Conservation (phyloP, 768 basidiomycete species). For the Kondoa subrosea region DNA sequence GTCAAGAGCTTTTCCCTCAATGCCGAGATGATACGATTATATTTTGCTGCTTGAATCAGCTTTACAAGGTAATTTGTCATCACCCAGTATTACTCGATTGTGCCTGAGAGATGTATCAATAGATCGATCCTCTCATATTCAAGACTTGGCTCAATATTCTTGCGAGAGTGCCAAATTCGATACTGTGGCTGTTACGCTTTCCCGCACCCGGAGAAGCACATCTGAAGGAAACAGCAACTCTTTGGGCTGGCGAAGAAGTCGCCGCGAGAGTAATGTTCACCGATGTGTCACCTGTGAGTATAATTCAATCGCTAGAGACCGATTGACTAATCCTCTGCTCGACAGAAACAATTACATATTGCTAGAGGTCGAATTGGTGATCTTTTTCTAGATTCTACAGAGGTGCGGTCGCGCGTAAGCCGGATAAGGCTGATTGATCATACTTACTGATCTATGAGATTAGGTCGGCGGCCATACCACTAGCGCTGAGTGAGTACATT, state of each 20-base stretch:
- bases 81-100: conserved; percentile 6
- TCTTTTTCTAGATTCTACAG: conserved; percentile 41
- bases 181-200: conserved; percentile 44
- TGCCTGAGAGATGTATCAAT: background rate
- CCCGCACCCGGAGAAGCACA: conserved; percentile 39
- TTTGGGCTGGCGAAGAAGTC: conserved; percentile 40
- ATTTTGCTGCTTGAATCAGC: conserved; percentile 44
- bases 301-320: background rate
- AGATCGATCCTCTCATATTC: conserved; percentile 33
- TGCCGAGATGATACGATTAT: conserved; percentile 37
- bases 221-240: conserved; percentile 35
- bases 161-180: conserved; percentile 36
- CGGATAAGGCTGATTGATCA: background rate
- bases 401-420: conserved; percentile 31
- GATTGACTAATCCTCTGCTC: background rate
- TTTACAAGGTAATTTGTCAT: conserved; percentile 36
- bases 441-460: conserved; percentile 1
- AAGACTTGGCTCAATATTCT: conserved; percentile 41
- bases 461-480: conserved; percentile 44
- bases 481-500: conserved; percentile 39
- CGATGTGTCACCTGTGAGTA: conserved; percentile 34
- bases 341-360: conserved; percentile 37
- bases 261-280: conserved; percentile 40
- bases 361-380: conserved; percentile 39
- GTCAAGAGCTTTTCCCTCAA: conserved; percentile 37